Evolutionary conservation across 345 rosid species (phyloP).

Genomic region (Salix udensis): DNA sequence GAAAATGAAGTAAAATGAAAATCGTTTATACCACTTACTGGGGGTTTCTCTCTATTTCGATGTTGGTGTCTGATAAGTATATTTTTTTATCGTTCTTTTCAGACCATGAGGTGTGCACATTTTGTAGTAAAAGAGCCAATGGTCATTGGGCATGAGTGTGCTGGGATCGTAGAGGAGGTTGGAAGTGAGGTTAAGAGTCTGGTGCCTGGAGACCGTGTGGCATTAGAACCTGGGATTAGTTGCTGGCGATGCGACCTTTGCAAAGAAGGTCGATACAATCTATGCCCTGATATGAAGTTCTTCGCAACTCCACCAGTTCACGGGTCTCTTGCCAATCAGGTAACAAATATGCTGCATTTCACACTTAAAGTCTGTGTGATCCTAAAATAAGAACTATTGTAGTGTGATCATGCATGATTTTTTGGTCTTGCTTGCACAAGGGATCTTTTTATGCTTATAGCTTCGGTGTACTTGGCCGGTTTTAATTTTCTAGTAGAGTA

Average conservation of each 20-base stretch:
- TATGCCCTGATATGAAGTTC: slow-evolving; percentile 91
- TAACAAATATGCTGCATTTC: slow-evolving; percentile 5
- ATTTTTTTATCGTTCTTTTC: background rate
- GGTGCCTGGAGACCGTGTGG: slow-evolving; percentile 73
- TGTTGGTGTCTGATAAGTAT: background rate
- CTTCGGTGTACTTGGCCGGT: background rate
- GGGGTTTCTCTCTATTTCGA: background rate
- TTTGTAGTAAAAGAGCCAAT: slow-evolving; percentile 86
- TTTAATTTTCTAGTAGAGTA: no score
- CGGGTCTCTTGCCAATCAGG: slow-evolving; percentile 91
- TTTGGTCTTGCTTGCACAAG: background rate
- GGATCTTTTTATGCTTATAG: background rate
- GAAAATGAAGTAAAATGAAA: background rate
- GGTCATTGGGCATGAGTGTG: slow-evolving; percentile 98
- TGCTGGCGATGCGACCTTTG: slow-evolving; percentile 72
- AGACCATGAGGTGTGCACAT: slow-evolving; percentile 67
- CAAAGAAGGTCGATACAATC: slow-evolving; percentile 77
- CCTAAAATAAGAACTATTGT: no score
- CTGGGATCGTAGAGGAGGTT: slow-evolving; percentile 82
- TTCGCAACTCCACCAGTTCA: slow-evolving; percentile 90
- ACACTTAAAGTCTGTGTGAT: background rate
- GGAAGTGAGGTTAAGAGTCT: slow-evolving; percentile 70
- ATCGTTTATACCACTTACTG: background rate
- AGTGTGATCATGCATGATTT: background rate
- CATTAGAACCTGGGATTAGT: slow-evolving; percentile 88